Evolutionary conservation across 768 basidiomycete genomes (phyloP), one percentile per base, ranked within the genome.

Genomic region (Auricularia sp.): DNA sequence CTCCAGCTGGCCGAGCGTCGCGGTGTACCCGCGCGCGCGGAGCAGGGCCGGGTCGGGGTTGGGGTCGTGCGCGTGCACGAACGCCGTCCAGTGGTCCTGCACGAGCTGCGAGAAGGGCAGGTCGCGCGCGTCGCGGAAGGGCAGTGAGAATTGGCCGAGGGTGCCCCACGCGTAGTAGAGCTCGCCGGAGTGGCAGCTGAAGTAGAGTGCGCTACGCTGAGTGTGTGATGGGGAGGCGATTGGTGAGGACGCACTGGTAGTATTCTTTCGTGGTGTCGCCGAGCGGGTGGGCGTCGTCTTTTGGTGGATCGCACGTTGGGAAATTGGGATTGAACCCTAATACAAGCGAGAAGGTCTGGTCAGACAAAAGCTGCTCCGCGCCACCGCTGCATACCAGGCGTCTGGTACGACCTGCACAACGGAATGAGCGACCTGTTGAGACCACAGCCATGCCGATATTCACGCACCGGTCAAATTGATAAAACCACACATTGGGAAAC

Each of bases 181-280:
- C 51, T 74, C 71, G 23, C 74, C 74, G 21, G 71, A 74, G 65
- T 75, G 74, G 64, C 76, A 66, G n/a, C 61, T 47, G 47, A 1
- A 36, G 11, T 18, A n/a, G 36, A 42, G 6, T 7, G 34, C 18
- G 12, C 21, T 14, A 21, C 18, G 53, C 16, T 8, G 10, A 10
- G 21, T 14, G 21, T 56, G 21, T 33, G 16, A 56, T 59, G 29
- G 29, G 29, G 29, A 51, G 60, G 34, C 3, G 8, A 36, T 56
- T 18, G 36, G 10, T 29, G 29, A 29, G 29, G 29, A 43, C 58
- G 7, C 29, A 73, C 78, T 79, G 75, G 73, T 79, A 83, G 65
- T 81, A 81, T 23, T 81, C 80, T 21, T 77, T 68, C 21, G 72
- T 76, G 3, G 80, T 76, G 65, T 84, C 77, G 14, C 83, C 82